Base-by-base conservation (phyloP, 2,329 filamentous ascomycete genomes). In the Neopestalotiopsis sp. region DNA sequence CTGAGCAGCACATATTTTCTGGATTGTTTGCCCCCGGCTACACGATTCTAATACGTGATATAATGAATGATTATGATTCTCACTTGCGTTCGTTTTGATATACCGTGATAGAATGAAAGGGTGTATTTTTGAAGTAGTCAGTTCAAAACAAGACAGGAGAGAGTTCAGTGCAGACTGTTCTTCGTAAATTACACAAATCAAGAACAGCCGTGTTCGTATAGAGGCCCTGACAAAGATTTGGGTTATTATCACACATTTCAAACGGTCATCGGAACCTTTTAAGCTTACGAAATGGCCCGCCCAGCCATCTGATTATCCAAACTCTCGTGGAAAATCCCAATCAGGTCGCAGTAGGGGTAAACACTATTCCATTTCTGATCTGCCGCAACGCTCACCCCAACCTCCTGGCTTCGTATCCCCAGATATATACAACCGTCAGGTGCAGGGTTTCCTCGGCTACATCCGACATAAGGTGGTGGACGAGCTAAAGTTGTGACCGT, bases 181-280 rank as follows among this genome's bases (percentile, higher is more conserved):
- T 17, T 53, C 45, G 45, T 53, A 53, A 45, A 53, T 53, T 17
- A 17, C 20, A n/a, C 45, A 17, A 53, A 53, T 20, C 45, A 53
- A 53, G 5, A 7, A 17, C 45, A 20, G 45, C 14, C n/a, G 10
- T 53, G 45, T 53, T 17, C 17, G 20, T 53, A 53, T 53, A 53
- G 17, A 6, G n/a, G 20, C 9, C 6, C 20, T 17, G n/a, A 53
- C 20, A 6, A 20, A 10, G n/a, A n/a, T 53, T 53, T 53, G 45
- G 45, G 45, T 53, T 53, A 53, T 53, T 7, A 6, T 9, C 17
- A 9, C 9, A 53, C 45, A 53, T 53, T n/a, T 53, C 45, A 53
- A 53, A 53, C 45, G 45, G 45, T 53, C 45, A 53, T 53, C 45
- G 45, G 45, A 53, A 53, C 45, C 45, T 53, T 53, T 53, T 53